Base-by-base conservation (phyloP, 208 protist species). In the Crithidia fasciculata region DNA sequence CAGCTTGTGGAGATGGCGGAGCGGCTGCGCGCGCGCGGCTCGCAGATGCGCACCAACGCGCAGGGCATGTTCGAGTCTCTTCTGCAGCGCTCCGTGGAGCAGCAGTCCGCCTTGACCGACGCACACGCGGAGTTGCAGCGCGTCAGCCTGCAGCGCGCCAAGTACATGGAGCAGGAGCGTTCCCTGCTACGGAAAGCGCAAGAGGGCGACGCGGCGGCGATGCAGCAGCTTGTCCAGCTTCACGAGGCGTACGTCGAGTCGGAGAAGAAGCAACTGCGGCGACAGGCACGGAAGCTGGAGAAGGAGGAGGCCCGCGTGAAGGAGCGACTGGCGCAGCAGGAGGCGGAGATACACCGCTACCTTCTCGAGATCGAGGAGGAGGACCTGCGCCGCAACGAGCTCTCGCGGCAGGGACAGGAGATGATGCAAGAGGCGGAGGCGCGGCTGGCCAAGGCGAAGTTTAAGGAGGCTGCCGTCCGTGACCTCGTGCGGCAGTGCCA, bases 301-400 rank as follows among this genome's bases (percentile, higher is more conserved):
- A 72, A 70, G 13, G 87, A 91, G 56, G 74, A 83, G 60, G 69
- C 18, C 0, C 61, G 50, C n/a, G 73, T 83, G n/a, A 65, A 82
- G 63, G 50, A 83, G 58, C 84, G 84, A 2, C 56, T 81, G 61
- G 76, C 66, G 7, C 73, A 72, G 41, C 86, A 93, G 82, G 88
- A 92, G 71, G 69, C 53, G 57, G 62, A 84, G 73, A 87, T 89
- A 28, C 84, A 76, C 37, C 56, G 69, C 54, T 94, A 90, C 71
- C 63, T 91, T 7, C 67, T 91, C 0, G 72, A 79, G 37, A 78
- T 95, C 16, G 82, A 90, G 70, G 73, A 69, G 69, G 88, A 93
- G 69, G 86, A 91, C 58, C 69, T 83, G 15, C 73, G 75, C 54
- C 78, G 83, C 8, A 73, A 52, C 16, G 69, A 67, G 19, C 52